Evolutionary conservation across 2,329 filamentous ascomycete species (phyloP).

Genomic region (Penicillium aurantiogriseum): DNA sequence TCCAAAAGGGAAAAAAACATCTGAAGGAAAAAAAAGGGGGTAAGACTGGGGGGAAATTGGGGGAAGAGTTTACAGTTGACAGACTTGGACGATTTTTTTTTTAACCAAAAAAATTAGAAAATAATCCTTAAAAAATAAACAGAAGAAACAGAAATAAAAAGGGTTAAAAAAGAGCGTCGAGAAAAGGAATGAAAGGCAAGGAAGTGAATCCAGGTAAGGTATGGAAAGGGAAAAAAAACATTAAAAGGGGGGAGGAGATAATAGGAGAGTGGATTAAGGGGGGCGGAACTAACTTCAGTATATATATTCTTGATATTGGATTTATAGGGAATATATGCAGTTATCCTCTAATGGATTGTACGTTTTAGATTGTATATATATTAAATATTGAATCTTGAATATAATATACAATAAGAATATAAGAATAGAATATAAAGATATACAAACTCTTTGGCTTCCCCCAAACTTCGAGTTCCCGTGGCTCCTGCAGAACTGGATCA

Average conservation of each 20-base stretch:
- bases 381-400: not conserved
- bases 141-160: conserved; percentile 28
- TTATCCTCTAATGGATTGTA: not conserved
- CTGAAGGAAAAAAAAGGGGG: conserved; percentile 16
- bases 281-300: conserved; percentile 6
- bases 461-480: conserved; percentile 18
- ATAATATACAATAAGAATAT: not conserved
- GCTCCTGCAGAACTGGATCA: conserved; percentile 26
- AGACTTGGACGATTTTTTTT: not conserved
- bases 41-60: conserved; percentile 20
- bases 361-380: not conserved
- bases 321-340: not conserved
- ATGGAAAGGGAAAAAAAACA: conserved; percentile 21
- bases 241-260: conserved; percentile 34
- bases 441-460: not conserved
- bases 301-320: not conserved
- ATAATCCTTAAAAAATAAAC: conserved; percentile 8
- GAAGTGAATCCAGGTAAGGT: conserved; percentile 24
- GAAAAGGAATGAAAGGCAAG: conserved; percentile 34
- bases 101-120: not conserved
- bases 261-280: conserved; percentile 26
- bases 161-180: conserved; percentile 26
- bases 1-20: conserved; percentile 10
- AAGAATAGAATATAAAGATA: not conserved
- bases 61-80: conserved; percentile 10